These are phyloP conservation scores for Phytophthora cactorum DNA, from an alignment of 352 stramenopile genomes.

Conservation along the genomic window DNA sequence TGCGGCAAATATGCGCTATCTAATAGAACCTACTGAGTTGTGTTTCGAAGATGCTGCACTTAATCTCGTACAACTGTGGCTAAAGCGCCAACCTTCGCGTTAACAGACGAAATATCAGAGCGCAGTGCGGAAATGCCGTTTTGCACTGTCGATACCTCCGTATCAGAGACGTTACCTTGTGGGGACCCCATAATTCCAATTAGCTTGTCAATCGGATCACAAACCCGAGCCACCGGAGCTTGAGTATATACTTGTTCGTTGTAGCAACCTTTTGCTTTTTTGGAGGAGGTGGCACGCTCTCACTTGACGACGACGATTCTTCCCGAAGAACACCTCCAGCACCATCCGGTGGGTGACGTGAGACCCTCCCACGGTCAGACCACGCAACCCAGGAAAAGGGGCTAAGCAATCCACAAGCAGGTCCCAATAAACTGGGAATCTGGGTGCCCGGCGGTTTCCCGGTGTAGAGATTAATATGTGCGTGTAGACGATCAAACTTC, in stretches of 20 bases:
- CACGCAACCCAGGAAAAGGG: neutral
- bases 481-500: neutral
- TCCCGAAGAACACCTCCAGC: neutral
- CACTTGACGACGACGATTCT: neutral
- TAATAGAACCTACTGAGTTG: constrained; percentile 1
- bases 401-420: neutral
- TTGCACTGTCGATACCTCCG: neutral
- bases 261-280: neutral
- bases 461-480: neutral
- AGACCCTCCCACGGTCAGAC: neutral
- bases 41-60: neutral
- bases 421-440: neutral
- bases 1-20: neutral
- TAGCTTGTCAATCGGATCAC: neutral
- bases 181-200: neutral
- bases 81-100: neutral
- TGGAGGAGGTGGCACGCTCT: neutral
- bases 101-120: neutral
- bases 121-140: neutral
- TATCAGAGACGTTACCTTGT: neutral
- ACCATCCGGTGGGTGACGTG: neutral
- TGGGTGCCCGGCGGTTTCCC: neutral
- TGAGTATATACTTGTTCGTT: neutral
- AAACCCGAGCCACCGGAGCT: neutral
- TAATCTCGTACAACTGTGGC: neutral